Conservation (phyloP, 2,329 filamentous ascomycete genomes). For the Monilinia vaccinii-corymbosi region DNA sequence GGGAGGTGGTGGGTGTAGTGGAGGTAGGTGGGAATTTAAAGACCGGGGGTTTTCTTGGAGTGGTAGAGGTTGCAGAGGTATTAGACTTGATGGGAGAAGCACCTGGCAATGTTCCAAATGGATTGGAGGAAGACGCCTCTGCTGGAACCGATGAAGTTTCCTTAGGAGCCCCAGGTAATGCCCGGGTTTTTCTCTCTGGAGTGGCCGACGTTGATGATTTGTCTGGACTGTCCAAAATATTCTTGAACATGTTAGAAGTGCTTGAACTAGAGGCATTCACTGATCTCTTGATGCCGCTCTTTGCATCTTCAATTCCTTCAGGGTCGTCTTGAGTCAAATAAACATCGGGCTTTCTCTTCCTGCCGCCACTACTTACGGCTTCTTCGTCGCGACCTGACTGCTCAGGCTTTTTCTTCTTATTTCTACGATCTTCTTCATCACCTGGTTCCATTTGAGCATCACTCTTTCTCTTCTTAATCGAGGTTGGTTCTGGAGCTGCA, state of each 20-base stretch:
- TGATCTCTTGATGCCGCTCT: conserved; percentile 17
- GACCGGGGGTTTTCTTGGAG: neutral
- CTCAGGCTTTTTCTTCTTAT: neutral
- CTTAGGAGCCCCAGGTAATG: conserved; percentile 7
- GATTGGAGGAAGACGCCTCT: conserved; percentile 22
- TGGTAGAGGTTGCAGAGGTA: neutral
- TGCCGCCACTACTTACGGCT: neutral
- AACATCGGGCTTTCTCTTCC: conserved; percentile 28
- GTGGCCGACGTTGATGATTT: conserved; percentile 12
- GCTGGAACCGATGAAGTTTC: conserved; percentile 1
- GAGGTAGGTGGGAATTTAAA: neutral
- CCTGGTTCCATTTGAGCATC: conserved; percentile 19
- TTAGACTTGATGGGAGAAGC: conserved; percentile 14
- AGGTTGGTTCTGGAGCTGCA: conserved; percentile 10
- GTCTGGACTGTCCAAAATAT: conserved; percentile 24
- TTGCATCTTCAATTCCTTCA: conserved; percentile 16
- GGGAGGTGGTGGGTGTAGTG: neutral
- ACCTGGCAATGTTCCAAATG: conserved; percentile 22
- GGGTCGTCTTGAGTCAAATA: conserved; percentile 24
- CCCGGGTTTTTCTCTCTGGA: conserved; percentile 18
- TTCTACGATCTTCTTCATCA: neutral
- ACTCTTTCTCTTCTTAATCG: conserved; percentile 24
- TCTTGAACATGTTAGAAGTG: conserved; percentile 28
- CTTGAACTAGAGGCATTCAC: conserved; percentile 22
- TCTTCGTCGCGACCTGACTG: neutral